Conservation (phyloP, 805 yeast species). For the Wickerhamomyces canadensis region DNA sequence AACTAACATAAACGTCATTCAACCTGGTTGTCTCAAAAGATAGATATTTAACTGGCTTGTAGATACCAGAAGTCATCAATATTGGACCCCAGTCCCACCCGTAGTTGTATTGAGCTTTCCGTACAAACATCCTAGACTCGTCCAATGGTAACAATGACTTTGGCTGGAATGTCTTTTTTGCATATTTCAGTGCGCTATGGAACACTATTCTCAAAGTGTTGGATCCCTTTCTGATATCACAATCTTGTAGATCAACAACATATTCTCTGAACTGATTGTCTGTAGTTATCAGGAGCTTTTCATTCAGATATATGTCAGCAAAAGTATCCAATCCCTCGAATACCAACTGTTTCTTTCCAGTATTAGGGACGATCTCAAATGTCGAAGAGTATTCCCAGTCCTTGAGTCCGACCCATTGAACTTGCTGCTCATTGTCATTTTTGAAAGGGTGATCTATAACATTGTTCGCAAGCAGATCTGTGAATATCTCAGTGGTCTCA, state of each 20-base stretch:
- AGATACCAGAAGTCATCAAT: constrained; percentile 13
- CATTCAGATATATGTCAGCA: constrained; percentile 30
- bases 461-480: constrained; percentile 34
- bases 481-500: constrained; percentile 31
- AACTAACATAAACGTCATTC: constrained; percentile 8
- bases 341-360: constrained; percentile 12
- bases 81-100: constrained; percentile 57
- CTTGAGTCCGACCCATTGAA: constrained; percentile 47
- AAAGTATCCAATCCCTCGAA: constrained; percentile 23
- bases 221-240: constrained; percentile 1
- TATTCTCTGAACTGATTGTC: constrained; percentile 40
- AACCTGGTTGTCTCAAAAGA: constrained; percentile 2
- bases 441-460: constrained; percentile 41
- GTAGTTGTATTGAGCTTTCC: constrained; percentile 50
- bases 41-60: constrained; percentile 11
- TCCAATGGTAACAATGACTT: constrained; percentile 31
- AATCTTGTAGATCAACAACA: constrained; percentile 24
- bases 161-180: constrained; percentile 26
- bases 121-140: constrained; percentile 32
- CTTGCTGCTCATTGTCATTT: constrained; percentile 35
- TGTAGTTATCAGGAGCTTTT: constrained; percentile 26
- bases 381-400: constrained; percentile 41
- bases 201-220: constrained; percentile 34
- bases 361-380: constrained; percentile 26
- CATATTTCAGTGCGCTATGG: constrained; percentile 31